Evolutionary conservation across 2,329 filamentous ascomycete species (phyloP), one percentile per base, ranked within the genome.

Genomic region (Xylaria sp.): DNA sequence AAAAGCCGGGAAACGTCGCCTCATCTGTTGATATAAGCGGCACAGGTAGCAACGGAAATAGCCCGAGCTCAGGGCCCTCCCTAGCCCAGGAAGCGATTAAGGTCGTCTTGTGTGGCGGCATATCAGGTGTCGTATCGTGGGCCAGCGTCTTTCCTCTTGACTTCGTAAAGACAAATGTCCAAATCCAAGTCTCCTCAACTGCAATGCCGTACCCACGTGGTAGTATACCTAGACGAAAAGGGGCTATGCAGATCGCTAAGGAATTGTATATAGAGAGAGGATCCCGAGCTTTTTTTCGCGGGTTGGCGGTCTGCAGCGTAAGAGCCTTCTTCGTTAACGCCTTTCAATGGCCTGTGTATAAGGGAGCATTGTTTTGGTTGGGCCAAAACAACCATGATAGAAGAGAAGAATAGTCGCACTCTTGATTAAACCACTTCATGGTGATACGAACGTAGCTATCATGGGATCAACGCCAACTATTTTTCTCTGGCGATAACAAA

Each of bases 291-390:
- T 94, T 94, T 79, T 94, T 92, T 76, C 84, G 89, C 33, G 92
- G 92, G 0, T 78, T 98, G 47, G 88, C 89, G 0, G 85, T 97
- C 36, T 98, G 95, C 78, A 96, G 92, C 78, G 80, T 92, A 9
- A 84, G 95, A 72, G 95, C 95, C 0, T 97, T 98, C 77, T 82
- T 97, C 59, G 95, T 97, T 44, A 97, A 97, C 81, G 94, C 95
- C 2, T 91, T 93, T n/a, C 85, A 94, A 81, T 98, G 94, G 94
- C 91, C 91, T 27, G 88, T 93, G 5, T 97, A 97, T 77, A 94
- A 97, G 80, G 93, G 91, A 89, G 87, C 93, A 74, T 95, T 97
- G 91, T 76, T 78, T 29, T 83, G 87, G 73, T 75, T 90, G 25
- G 81, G 81, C 2, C 75, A 80, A 56, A 78, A 77, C 5, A 73